A percentile compares a stretch with the other conserved stretches of the same genome.
These are phyloP conservation scores for Dicorynia guianensis DNA, from an alignment of 306 rosid species.

Conservation along the genomic window DNA sequence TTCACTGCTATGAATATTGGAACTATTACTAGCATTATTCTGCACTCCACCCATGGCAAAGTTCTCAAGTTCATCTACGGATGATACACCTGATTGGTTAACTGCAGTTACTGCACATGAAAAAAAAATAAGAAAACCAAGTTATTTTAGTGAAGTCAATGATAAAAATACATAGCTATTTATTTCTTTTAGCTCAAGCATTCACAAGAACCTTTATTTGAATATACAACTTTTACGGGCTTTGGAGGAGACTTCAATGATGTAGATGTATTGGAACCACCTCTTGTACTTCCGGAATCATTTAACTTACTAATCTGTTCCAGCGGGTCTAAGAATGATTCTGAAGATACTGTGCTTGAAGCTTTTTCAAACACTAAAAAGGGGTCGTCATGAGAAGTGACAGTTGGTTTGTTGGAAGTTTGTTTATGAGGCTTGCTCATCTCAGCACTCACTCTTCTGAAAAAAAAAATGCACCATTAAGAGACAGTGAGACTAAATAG, in stretches of 20 bases:
- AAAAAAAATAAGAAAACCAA: constrained; percentile 18
- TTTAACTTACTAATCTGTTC: constrained; percentile 55
- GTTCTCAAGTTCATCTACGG: constrained; percentile 83
- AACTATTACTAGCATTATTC: constrained; percentile 50
- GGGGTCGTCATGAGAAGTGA: constrained; percentile 62
- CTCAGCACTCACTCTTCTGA: constrained; percentile 34
- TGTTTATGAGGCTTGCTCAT: constrained; percentile 46
- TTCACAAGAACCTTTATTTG: constrained; percentile 56
- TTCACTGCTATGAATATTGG: constrained; percentile 42
- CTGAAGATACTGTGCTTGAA: constrained; percentile 57
- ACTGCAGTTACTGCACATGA: constrained; percentile 44
- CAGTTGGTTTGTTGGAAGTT: constrained; percentile 43
- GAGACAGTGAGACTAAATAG: constrained; percentile 21
- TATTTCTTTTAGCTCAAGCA: constrained; percentile 38
- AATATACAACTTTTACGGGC: constrained; percentile 52
- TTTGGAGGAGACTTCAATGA: constrained; percentile 72
- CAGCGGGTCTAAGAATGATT: constrained; percentile 56
- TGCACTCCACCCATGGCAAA: constrained; percentile 68
- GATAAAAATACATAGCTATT: constrained; percentile 4
- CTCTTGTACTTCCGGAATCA: constrained; percentile 53
- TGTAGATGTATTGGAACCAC: constrained; percentile 49
- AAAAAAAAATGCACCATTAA: constrained; percentile 18
- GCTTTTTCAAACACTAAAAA: constrained; percentile 68
- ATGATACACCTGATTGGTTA: constrained; percentile 54
- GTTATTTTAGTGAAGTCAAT: constrained; percentile 24